Conservation (phyloP, 1,284 basidiomycete genomes). For the Dichomitus squalens region DNA sequence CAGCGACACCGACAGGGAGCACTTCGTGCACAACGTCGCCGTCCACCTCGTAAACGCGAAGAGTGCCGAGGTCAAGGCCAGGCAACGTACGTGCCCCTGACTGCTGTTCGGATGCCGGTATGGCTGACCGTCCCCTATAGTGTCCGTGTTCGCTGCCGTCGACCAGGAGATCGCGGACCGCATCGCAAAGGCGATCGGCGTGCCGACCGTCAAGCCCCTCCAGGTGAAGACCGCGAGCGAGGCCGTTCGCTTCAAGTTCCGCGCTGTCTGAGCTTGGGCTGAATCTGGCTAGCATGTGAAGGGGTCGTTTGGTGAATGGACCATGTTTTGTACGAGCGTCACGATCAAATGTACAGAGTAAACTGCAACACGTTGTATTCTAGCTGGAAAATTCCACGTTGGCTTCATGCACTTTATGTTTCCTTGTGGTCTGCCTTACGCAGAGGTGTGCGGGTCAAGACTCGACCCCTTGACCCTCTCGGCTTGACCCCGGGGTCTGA, state of each 20-base stretch:
- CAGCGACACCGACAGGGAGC: slow-evolving; percentile 64
- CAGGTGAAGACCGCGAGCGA: slow-evolving; percentile 62
- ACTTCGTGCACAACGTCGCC: slow-evolving; percentile 78
- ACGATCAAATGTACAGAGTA: too few relatives aligned
- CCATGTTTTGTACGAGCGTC: too few relatives aligned
- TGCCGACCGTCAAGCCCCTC: slow-evolving; percentile 60
- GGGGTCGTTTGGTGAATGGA: too few relatives aligned
- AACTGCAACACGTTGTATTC: neutral
- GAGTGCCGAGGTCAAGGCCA: slow-evolving; percentile 63
- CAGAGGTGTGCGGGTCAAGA: too few relatives aligned
- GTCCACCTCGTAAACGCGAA: slow-evolving; percentile 74
- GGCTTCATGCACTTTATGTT: too few relatives aligned
- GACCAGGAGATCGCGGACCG: slow-evolving; percentile 72
- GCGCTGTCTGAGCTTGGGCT: slow-evolving; percentile 6
- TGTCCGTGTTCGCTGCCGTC: slow-evolving; percentile 81
- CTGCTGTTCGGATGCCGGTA: too few relatives aligned
- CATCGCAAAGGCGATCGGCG: slow-evolving; percentile 73
- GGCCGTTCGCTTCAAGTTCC: slow-evolving; percentile 53
- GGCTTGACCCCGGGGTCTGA: too few relatives aligned
- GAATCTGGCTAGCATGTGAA: too few relatives aligned
- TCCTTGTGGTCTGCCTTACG: too few relatives aligned
- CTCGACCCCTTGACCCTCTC: too few relatives aligned
- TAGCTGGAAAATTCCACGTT: neutral
- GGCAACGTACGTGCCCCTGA: slow-evolving; percentile 61
- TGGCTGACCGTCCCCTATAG: slow-evolving; percentile 38